Evolutionary conservation across 2,329 filamentous ascomycete species (phyloP), one percentile per base, ranked within the genome.

Genomic region (Neopestalotiopsis sp.): DNA sequence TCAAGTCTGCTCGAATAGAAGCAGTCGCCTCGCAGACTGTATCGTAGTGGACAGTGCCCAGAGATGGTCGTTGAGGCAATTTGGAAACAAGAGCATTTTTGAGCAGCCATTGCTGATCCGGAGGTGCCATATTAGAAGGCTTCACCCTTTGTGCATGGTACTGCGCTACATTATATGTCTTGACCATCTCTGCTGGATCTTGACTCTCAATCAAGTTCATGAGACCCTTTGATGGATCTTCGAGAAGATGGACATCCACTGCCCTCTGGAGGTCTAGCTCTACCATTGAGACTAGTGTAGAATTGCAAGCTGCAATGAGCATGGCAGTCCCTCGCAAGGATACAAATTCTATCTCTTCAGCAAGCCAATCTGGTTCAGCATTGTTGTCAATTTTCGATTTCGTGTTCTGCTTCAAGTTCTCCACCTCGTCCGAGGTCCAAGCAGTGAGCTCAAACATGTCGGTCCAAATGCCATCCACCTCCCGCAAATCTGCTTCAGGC

Each of bases 1-100:
- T 24, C 10, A 79, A 68, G 12, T 76, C 76, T 4, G 76, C 71
- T 24, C 73, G 72, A 9, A 78, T 66, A 42, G 72, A 71, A 1
- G 71, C 69, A 7, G 72, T 62, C 1, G 77, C 52, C 62, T 79
- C 75, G 5, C 74, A 68, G 7, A 78, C 59, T 17, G 74, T 12
- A 57, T 65, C 24, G 71, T 72, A 38, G 73, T 68, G 62, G 70
- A 73, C 38, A 71, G 69, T n/a, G 59, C 69, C n/a, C 63, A 70
- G 63, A 42, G 69, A n/a, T 67, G 62, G 66, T 62, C 57, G 5
- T 66, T 49, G 66, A 13, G 40, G 57, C 24, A 69, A 24, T 40
- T 49, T 61, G 3, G 67, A 69, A 12, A 12, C 24, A 3, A 69
- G 42, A 13, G 66, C 30, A 17, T 59, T 66, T 14, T 30, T 57